Evolutionary conservation across 768 basidiomycete species (phyloP).

Genomic region (Boletus rubescentipes): DNA sequence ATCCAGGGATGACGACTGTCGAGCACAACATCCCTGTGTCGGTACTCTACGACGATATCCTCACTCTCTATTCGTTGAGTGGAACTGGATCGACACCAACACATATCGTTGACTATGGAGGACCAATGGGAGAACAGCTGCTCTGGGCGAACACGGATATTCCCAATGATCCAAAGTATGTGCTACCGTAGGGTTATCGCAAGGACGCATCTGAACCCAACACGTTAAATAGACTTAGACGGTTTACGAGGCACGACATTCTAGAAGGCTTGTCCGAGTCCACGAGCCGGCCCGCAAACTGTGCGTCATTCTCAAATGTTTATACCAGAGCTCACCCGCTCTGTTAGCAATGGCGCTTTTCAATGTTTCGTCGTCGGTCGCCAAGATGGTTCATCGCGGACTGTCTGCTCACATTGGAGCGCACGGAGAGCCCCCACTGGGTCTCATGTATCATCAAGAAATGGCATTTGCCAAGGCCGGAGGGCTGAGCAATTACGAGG

Average conservation of each 20-base stretch:
- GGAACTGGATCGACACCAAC: constrained; percentile 75
- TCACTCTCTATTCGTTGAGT: constrained; percentile 60
- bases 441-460: constrained; percentile 75
- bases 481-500: constrained; percentile 71
- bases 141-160: constrained; percentile 68
- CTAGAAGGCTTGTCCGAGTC: constrained; percentile 61
- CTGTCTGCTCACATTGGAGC: constrained; percentile 67
- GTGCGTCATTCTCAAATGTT: constrained; percentile 37
- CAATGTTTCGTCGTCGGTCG: constrained; percentile 67
- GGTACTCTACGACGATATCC: constrained; percentile 62
- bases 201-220: background rate
- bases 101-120: constrained; percentile 78
- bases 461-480: constrained; percentile 64
- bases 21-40: constrained; percentile 72
- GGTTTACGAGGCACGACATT: constrained; percentile 63
- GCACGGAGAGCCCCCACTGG: constrained; percentile 71
- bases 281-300: constrained; percentile 55
- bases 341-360: constrained; percentile 58
- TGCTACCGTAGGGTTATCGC: background rate
- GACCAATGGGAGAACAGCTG: constrained; percentile 61
- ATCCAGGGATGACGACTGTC: constrained; percentile 70
- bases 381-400: constrained; percentile 66
- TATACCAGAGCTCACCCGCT: background rate
- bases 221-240: constrained; percentile 47
- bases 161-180: constrained; percentile 67